phyloP scores from a whole-genome alignment of 129 eudicot species.

The Saposhnikovia divaricata region DNA sequence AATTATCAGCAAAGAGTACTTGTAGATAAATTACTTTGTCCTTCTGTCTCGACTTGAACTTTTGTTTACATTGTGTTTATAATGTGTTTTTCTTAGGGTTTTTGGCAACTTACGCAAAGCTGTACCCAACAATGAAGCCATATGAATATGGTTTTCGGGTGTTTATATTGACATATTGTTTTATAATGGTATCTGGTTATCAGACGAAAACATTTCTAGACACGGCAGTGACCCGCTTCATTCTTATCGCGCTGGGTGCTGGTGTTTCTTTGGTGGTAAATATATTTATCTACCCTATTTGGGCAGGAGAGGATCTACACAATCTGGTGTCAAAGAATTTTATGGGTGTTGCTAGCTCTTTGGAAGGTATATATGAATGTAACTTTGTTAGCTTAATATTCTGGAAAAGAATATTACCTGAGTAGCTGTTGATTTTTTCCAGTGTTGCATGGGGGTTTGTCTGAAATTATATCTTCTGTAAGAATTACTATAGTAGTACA shows the following conservation, averaged over 20 bases:
- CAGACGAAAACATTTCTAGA: conserved; percentile 41
- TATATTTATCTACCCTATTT: conserved; percentile 64
- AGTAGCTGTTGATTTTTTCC: not conserved
- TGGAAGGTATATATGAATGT: conserved; percentile 59
- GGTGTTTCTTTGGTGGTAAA: conserved; percentile 54
- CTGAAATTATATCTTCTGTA: not conserved
- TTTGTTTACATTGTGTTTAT: not conserved
- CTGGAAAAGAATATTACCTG: not conserved
- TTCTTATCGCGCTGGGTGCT: conserved; percentile 84
- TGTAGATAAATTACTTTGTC: conserved; percentile 3
- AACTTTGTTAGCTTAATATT: not conserved
- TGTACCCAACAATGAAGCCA: conserved; percentile 73
- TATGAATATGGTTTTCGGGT: conserved; percentile 93
- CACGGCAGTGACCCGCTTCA: conserved; percentile 58
- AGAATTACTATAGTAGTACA: not conserved
- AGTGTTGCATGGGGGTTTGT: not conserved
- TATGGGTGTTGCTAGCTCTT: conserved; percentile 62
- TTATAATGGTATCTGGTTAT: conserved; percentile 77
- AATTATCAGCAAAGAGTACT: not conserved
- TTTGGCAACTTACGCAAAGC: conserved; percentile 58
- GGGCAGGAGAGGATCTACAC: conserved; percentile 97
- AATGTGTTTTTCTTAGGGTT: conserved; percentile 39
- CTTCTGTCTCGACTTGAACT: not conserved
- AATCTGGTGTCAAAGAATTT: conserved; percentile 73
- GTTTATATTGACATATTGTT: conserved; percentile 78